Evolutionary conservation across 345 rosid genomes (phyloP), one percentile per base, ranked within the genome.

Genomic region (Syzygium oleosum): DNA sequence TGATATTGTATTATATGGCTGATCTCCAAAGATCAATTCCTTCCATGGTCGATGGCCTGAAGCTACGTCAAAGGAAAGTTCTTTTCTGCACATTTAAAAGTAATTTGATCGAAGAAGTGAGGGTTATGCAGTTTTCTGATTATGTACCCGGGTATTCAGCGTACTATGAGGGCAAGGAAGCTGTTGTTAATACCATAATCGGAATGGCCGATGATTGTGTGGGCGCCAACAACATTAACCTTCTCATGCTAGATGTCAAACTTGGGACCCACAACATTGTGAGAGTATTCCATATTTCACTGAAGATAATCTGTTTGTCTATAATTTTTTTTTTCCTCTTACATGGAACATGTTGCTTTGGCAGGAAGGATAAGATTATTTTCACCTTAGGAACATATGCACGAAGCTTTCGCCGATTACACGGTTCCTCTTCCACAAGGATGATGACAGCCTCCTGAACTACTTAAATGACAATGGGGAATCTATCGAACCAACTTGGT

Each of bases 191-290:
- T 73, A 94, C 98, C 78, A 96, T 98, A 87, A 27, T 98, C 5
- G 99, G 98, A 52, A 98, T 98, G 99, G 99, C 99, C 5, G 99
- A 96, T 90, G 95, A 98, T 90, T 98, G 93, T 86, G 97, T 97
- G 38, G 99, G 99, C 73, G 97, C 98, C 90, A 98, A 98, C 91
- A 98, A 98, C 90, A 94, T 98, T n/a, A 98, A 98, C 91, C 94
- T 98, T 86, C 95, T 98, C 56, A 89, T 88, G 78, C 99, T 98
- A 6, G 86, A 85, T 63, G 99, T 99, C 53, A 98, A 96, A 89
- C 96, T 96, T 90, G 99, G 99, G 41, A 96, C 98, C 80, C 98
- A 99, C 68, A 91, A 90, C 88, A 58, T 85, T 93, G 99, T 96
- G 89, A 91, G 92, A 56, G 49, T 49, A 87, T 49, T 87, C 17